Percentiles rank a stretch among this genome's conserved stretches.
These are phyloP conservation scores for Pleurotus sapidus DNA, from an alignment of 768 basidiomycete species.

Conservation along the genomic window DNA sequence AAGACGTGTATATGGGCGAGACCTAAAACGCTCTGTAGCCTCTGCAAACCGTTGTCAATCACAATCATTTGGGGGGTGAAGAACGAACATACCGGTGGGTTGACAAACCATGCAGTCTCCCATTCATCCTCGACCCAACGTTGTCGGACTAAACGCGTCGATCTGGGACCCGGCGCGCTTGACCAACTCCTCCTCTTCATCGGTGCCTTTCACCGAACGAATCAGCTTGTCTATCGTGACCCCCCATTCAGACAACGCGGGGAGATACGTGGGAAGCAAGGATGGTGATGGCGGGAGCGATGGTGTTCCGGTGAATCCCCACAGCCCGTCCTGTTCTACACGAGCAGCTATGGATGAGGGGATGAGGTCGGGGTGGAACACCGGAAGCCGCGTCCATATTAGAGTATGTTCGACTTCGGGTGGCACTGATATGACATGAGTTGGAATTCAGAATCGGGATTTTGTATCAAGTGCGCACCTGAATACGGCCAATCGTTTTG, in stretches of 20 bases:
- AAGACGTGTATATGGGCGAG: constrained; percentile 89
- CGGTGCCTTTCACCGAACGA: constrained; percentile 45
- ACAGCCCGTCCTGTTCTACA: constrained; percentile 73
- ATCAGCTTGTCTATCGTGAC: constrained; percentile 61
- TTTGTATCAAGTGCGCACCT: constrained; percentile 34
- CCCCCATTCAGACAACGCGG: constrained; percentile 68
- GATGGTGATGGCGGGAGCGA: constrained; percentile 61
- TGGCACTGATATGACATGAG: constrained; percentile 44
- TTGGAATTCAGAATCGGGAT: constrained; percentile 10
- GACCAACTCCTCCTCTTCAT: constrained; percentile 52
- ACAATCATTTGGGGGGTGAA: background rate
- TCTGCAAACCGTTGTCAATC: constrained; percentile 33
- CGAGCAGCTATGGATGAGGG: constrained; percentile 49
- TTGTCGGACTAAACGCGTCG: constrained; percentile 55
- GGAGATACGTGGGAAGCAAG: constrained; percentile 51
- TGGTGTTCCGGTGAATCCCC: constrained; percentile 71
- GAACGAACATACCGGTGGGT: constrained; percentile 67
- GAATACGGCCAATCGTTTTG: constrained; percentile 91
- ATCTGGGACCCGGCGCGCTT: constrained; percentile 55
- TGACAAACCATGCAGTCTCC: constrained; percentile 93
- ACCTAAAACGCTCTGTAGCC: constrained; percentile 78
- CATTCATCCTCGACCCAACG: constrained; percentile 72
- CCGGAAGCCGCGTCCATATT: constrained; percentile 75
- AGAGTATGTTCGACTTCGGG: constrained; percentile 69
- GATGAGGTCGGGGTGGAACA: constrained; percentile 61